Evolutionary conservation across 2,329 filamentous ascomycete genomes (phyloP), one percentile per base, ranked within the genome.

Genomic region (Dactylellina sp.): DNA sequence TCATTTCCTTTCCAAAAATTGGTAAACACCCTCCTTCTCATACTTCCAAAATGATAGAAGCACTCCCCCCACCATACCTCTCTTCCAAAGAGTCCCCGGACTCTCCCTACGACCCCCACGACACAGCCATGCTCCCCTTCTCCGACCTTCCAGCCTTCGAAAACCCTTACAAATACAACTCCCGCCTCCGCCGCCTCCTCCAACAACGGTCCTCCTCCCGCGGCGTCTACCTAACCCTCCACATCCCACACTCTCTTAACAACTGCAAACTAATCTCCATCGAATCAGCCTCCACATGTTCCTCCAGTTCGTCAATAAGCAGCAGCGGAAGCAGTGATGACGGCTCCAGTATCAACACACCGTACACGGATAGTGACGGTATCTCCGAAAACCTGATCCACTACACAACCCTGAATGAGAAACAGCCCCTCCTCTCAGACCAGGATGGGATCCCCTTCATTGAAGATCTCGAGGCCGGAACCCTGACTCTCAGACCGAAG

Each of bases 261-360:
- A 64, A 72, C 46, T 72, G 68, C 46, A 64, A 61, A 40, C 39
- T 72, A 37, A 65, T 72, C 37, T 72, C 68, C 2, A 72, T 72
- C 53, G 68, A 72, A 25, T 61, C 53, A 3, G 68, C 68, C 7
- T 65, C 60, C 22, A 44, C 60, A 20, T 53, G 35, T 47, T 64
- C 60, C 35, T 55, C 60, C 6, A 52, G 52, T 40, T 42, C 50
- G 2, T 37, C 39, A 12, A 47, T 7, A 20, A 28, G 32, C 12
- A 40, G 39, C 7, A 46, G 39, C 2, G 46, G 24, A 5, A 68
- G 53, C 14, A 53, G 60, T 14, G 68, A 72, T 24, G 39, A 7
- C 1, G 60, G 28, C 28, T 32, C 66, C 0, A 57, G 49, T 16
- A 71, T 71, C 16, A 37, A 28, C 2, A 64, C 66, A 0, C 50